Evolutionary conservation across 257 asterid species (phyloP).

Genomic region (Parsonsia alboflavescens): DNA sequence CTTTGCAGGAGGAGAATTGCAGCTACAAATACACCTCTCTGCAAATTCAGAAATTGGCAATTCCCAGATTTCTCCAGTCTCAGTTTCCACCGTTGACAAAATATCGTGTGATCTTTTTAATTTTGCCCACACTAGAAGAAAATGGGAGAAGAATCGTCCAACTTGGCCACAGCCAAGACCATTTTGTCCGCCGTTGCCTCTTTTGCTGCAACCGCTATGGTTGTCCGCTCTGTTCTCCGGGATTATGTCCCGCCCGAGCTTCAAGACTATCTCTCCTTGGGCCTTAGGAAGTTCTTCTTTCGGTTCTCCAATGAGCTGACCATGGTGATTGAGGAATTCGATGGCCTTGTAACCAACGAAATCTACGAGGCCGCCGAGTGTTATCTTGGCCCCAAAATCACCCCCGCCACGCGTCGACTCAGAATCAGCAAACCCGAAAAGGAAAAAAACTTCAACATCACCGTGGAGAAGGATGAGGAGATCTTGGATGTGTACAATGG

Average conservation of each 20-base stretch:
- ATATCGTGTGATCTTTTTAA: background rate
- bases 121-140: background rate
- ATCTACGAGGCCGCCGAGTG: conserved; percentile 20
- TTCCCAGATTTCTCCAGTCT: no score
- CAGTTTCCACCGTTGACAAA: background rate
- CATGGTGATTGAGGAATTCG: conserved; percentile 51
- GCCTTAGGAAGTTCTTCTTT: conserved; percentile 30
- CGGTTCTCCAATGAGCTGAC: conserved; percentile 47
- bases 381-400: no score
- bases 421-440: no score
- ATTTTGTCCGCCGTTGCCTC: conserved; percentile 46
- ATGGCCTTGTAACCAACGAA: conserved; percentile 42
- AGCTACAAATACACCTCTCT: no score
- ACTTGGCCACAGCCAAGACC: conserved; percentile 40
- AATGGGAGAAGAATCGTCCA: conserved; percentile 22
- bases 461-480: no score
- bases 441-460: no score
- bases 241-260: conserved; percentile 33
- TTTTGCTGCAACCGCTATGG: conserved; percentile 46
- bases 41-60: no score
- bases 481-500: no score
- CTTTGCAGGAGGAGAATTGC: no score
- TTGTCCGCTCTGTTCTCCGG: conserved; percentile 35
- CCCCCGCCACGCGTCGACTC: no score
- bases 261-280: conserved; percentile 38